These are phyloP conservation scores for Wallacemonas rigidus DNA, from an alignment of 208 protist species.

Conservation along the genomic window DNA sequence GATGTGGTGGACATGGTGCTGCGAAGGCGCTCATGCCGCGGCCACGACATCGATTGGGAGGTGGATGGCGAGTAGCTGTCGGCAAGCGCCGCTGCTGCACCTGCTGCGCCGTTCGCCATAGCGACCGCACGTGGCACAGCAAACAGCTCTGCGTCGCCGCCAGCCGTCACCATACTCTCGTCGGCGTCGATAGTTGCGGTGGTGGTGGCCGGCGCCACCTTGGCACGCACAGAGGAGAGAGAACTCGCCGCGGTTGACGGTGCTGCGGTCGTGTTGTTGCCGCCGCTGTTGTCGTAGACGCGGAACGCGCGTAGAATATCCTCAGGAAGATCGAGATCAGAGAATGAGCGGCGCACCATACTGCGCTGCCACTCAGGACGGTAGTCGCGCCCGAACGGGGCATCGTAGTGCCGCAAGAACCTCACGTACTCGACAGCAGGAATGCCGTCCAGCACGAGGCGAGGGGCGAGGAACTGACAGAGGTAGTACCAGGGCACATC, in stretches of 20 bases:
- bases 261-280: neutral
- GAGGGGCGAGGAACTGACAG: constrained; percentile 62
- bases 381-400: constrained; percentile 46
- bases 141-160: too few species aligned
- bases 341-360: constrained; percentile 54
- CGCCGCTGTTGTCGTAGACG: constrained; percentile 9
- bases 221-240: neutral
- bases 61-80: neutral
- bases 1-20: neutral
- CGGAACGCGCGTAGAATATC: constrained; percentile 61
- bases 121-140: too few species aligned
- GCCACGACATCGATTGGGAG: neutral
- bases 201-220: too few species aligned
- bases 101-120: neutral
- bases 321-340: constrained; percentile 62
- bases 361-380: constrained; percentile 48
- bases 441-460: constrained; percentile 59
- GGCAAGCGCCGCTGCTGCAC: neutral
- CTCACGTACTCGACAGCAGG: constrained; percentile 77
- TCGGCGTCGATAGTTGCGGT: too few species aligned
- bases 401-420: constrained; percentile 72
- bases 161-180: too few species aligned
- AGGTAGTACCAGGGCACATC: constrained; percentile 90
- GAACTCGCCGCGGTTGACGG: neutral
- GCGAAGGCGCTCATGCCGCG: neutral